Conservation (phyloP, 495 filamentous ascomycete species). For the Corynascus novoguineensis region DNA sequence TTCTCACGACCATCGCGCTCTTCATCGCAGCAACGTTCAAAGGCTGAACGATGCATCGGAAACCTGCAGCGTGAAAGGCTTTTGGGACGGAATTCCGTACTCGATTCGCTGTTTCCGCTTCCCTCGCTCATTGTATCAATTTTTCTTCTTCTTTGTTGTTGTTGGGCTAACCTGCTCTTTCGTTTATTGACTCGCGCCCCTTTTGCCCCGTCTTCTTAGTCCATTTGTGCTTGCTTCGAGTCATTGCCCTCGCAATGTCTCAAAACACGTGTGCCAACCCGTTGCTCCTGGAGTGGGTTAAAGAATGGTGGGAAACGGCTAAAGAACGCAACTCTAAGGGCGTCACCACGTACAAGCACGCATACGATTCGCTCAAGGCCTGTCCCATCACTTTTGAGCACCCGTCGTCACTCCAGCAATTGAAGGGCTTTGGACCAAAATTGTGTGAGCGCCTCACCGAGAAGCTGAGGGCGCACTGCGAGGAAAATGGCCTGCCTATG, state of each 20-base stretch:
- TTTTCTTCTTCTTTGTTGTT: neutral
- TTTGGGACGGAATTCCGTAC: neutral
- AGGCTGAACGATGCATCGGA: neutral
- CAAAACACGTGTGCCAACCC: constrained; percentile 60
- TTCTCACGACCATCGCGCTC: neutral
- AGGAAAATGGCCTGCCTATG: constrained; percentile 64
- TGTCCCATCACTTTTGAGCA: constrained; percentile 71
- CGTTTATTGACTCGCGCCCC: constrained; percentile 1
- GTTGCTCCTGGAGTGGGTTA: constrained; percentile 67
- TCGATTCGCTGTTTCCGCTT: neutral
- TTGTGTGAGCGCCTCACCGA: constrained; percentile 66
- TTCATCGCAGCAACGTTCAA: neutral
- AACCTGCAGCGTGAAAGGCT: neutral
- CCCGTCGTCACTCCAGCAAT: constrained; percentile 64
- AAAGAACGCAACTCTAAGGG: constrained; percentile 67
- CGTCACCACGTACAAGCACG: constrained; percentile 67
- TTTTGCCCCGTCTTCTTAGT: neutral
- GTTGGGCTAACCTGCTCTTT: neutral
- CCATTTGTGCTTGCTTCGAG: neutral
- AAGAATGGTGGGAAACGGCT: constrained; percentile 74
- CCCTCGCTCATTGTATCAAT: neutral
- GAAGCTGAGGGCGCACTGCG: constrained; percentile 60
- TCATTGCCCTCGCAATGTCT: constrained; percentile 22
- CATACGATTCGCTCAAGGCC: constrained; percentile 73
- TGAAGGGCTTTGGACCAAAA: constrained; percentile 67